Percentiles rank a stretch among this genome's conserved stretches.
Evolutionary conservation across 2,329 filamentous ascomycete genomes (phyloP).

Genomic region (Colletotrichum spinosum): DNA sequence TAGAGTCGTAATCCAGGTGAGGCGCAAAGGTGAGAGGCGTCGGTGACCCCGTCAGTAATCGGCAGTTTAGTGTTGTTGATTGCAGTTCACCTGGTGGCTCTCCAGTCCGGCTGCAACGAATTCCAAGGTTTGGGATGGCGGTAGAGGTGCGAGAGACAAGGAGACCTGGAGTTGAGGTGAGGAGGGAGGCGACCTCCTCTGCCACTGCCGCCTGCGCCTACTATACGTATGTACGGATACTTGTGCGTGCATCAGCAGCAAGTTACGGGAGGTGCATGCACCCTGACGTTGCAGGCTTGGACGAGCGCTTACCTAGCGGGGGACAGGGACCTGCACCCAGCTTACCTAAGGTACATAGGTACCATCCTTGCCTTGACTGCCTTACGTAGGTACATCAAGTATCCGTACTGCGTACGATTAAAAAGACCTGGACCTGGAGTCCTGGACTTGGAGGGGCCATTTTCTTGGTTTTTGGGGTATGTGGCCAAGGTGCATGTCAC

Average conservation of each 20-base stretch:
- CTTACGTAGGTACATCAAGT: no score
- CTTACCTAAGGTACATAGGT: no score
- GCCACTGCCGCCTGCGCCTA: no score
- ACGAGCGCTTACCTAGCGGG: slow-evolving; percentile 30
- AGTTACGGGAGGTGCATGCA: slow-evolving; percentile 25
- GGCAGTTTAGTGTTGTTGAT: not conserved
- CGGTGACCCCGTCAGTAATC: slow-evolving; percentile 21
- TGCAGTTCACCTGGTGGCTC: slow-evolving; percentile 24
- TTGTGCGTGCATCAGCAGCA: no score
- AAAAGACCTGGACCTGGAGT: not conserved
- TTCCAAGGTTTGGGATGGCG: slow-evolving; percentile 36
- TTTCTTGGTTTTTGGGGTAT: slow-evolving; percentile 37
- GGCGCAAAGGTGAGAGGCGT: not conserved
- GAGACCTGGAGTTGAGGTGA: slow-evolving; percentile 3
- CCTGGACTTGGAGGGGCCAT: slow-evolving; percentile 5
- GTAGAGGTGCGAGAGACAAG: slow-evolving; percentile 20
- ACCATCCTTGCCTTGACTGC: no score
- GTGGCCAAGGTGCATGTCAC: slow-evolving; percentile 35
- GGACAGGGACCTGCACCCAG: slow-evolving; percentile 5
- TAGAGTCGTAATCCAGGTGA: slow-evolving; percentile 18
- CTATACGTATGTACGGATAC: no score
- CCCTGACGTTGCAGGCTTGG: slow-evolving; percentile 34
- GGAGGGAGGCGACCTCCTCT: slow-evolving; percentile 1
- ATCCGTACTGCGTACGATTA: no score
- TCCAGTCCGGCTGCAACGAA: slow-evolving; percentile 26